Evolutionary conservation across 2,329 filamentous ascomycete genomes (phyloP).

Genomic region (Lachnellula hyalina): DNA sequence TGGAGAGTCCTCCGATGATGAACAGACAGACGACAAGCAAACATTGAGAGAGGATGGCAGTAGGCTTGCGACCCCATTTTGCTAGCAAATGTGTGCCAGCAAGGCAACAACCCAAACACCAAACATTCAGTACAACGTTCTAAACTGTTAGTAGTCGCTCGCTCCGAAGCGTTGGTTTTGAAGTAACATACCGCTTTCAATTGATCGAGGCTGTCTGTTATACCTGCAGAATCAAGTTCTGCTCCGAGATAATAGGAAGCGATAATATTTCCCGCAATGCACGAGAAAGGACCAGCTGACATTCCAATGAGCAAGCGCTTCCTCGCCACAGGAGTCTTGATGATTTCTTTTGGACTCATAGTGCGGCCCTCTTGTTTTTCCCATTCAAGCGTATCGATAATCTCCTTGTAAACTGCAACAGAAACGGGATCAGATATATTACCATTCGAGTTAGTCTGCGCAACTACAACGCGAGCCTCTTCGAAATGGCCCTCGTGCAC

Average conservation of each 20-base stretch:
- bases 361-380: constrained; percentile 23
- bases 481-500: constrained; percentile 30
- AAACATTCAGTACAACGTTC: constrained; percentile 47
- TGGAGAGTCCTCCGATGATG: constrained; percentile 46
- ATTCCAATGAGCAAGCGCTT: constrained; percentile 36
- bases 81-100: constrained; percentile 39
- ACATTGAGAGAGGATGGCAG: constrained; percentile 36
- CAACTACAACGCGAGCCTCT: constrained; percentile 16
- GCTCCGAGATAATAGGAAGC: constrained; percentile 35
- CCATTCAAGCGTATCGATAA: constrained; percentile 25
- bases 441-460: constrained; percentile 40
- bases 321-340: constrained; percentile 33
- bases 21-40: constrained; percentile 42
- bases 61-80: constrained; percentile 41
- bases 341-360: constrained; percentile 22
- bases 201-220: constrained; percentile 39
- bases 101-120: constrained; percentile 39
- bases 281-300: constrained; percentile 33
- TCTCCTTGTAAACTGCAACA: constrained; percentile 29
- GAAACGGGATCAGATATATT: constrained; percentile 25
- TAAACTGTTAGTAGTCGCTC: constrained; percentile 2
- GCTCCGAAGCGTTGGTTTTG: not conserved
- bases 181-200: constrained; percentile 33
- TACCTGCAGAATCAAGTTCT: constrained; percentile 41
- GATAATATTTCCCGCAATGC: constrained; percentile 37